phyloP scores from a whole-genome alignment of 2,329 filamentous ascomycete genomes.

The Parastagonospora nodorum region DNA sequence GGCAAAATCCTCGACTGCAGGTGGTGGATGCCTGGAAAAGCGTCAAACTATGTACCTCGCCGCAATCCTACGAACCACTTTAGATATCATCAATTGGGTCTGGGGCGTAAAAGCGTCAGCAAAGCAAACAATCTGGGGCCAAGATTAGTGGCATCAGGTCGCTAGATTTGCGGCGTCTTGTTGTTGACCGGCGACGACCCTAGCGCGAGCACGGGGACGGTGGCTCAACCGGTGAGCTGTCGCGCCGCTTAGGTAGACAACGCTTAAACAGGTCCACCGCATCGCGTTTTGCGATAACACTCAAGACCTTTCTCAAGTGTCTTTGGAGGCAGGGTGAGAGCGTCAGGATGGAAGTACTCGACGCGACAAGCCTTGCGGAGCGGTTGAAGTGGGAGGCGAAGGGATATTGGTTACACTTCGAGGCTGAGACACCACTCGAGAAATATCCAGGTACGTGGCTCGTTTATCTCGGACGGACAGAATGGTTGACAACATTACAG shows the following conservation, averaged over 20 bases:
- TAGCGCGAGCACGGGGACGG: constrained; percentile 1
- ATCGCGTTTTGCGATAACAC: constrained; percentile 10
- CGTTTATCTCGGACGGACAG: not conserved
- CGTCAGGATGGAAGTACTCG: constrained; percentile 28
- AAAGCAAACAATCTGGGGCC: constrained; percentile 1
- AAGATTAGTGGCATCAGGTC: not conserved
- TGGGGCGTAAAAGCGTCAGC: not conserved
- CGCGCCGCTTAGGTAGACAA: not conserved
- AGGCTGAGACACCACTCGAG: constrained; percentile 38
- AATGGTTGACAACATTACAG: constrained; percentile 22
- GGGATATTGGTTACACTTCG: constrained; percentile 44
- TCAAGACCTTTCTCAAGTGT: constrained; percentile 10
- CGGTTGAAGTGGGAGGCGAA: constrained; percentile 33
- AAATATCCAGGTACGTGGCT: constrained; percentile 46
- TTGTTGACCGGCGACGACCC: not conserved
- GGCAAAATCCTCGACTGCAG: not conserved
- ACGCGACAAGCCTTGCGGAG: constrained; percentile 34
- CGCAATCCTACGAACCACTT: not conserved
- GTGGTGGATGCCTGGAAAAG: not conserved
- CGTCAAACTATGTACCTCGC: not conserved
- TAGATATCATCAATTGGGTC: not conserved
- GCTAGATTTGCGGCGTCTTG: not conserved
- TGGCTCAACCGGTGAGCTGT: constrained; percentile 15
- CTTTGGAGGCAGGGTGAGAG: constrained; percentile 13
- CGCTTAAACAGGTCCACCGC: constrained; percentile 15